These are phyloP conservation scores for Heliocybe sulcata DNA, from an alignment of 1,284 basidiomycete genomes.

Conservation along the genomic window DNA sequence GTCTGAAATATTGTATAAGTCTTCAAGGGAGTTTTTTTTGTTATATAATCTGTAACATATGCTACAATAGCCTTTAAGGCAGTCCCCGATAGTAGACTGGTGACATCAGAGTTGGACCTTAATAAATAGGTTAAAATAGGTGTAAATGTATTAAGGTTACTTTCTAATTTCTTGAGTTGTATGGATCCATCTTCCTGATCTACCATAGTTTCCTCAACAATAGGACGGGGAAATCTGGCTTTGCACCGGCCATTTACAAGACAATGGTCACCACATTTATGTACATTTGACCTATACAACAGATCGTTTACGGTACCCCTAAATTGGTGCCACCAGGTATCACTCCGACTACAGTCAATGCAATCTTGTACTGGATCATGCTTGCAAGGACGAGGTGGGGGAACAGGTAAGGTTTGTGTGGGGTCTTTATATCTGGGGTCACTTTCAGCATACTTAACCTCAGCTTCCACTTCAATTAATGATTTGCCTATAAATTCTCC, in stretches of 20 bases:
- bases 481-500: constrained; percentile 4
- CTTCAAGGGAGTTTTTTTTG: constrained; percentile 25
- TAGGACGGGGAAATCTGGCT: no score
- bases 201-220: no score
- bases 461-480: neutral
- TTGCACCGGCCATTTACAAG: no score
- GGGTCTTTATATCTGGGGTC: constrained; percentile 16
- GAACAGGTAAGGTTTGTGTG: constrained; percentile 13
- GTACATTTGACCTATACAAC: no score
- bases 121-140: constrained; percentile 22
- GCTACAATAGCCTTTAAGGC: constrained; percentile 26
- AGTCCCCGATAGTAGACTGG: constrained; percentile 26
- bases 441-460: constrained; percentile 1
- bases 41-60: constrained; percentile 34
- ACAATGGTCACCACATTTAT: no score
- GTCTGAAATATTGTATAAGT: constrained; percentile 26
- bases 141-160: constrained; percentile 25
- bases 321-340: no score
- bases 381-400: constrained; percentile 16
- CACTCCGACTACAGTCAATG: no score
- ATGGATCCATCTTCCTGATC: no score
- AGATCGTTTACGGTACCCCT: no score
- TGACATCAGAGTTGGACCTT: constrained; percentile 28
- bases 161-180: constrained; percentile 24
- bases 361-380: no score